These are phyloP conservation scores for Punctularia strigosozonata DNA, from an alignment of 768 basidiomycete genomes.

Conservation along the genomic window DNA sequence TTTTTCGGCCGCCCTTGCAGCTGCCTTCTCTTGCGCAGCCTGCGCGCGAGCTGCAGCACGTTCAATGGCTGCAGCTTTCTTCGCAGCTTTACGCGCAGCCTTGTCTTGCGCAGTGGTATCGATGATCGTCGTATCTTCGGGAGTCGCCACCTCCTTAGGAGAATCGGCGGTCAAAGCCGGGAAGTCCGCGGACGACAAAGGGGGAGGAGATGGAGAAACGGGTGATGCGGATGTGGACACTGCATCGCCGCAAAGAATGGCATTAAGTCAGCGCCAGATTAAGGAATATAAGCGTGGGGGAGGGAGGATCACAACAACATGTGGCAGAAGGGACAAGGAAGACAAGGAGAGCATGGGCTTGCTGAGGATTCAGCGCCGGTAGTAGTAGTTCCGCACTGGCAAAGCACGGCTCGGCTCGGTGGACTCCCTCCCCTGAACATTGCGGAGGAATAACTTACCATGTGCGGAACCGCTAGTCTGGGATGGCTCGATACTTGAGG, in stretches of 20 bases:
- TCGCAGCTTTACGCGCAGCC: constrained; percentile 49
- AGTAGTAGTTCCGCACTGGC: constrained; percentile 75
- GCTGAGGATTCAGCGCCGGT: constrained; percentile 48
- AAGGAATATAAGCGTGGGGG: background rate
- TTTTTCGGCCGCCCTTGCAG: constrained; percentile 40
- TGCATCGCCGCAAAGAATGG: constrained; percentile 10
- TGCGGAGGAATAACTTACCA: constrained; percentile 54
- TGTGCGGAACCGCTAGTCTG: constrained; percentile 31
- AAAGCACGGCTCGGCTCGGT: constrained; percentile 84
- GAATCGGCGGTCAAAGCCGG: constrained; percentile 47
- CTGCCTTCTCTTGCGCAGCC: constrained; percentile 45
- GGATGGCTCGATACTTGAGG: constrained; percentile 16
- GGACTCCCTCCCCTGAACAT: constrained; percentile 63
- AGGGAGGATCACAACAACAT: background rate
- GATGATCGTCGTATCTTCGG: constrained; percentile 21
- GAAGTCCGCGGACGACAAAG: constrained; percentile 61
- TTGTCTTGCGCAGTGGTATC: constrained; percentile 32
- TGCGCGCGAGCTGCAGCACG: constrained; percentile 52
- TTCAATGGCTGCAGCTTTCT: constrained; percentile 50
- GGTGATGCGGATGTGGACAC: constrained; percentile 21
- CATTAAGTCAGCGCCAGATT: constrained; percentile 15
- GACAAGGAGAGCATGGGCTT: constrained; percentile 13
- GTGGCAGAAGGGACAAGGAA: constrained; percentile 8
- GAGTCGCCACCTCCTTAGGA: constrained; percentile 13
- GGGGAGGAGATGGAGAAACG: constrained; percentile 25